Conservation (phyloP, 129 eudicot species). For the Artemisia tridentata region DNA sequence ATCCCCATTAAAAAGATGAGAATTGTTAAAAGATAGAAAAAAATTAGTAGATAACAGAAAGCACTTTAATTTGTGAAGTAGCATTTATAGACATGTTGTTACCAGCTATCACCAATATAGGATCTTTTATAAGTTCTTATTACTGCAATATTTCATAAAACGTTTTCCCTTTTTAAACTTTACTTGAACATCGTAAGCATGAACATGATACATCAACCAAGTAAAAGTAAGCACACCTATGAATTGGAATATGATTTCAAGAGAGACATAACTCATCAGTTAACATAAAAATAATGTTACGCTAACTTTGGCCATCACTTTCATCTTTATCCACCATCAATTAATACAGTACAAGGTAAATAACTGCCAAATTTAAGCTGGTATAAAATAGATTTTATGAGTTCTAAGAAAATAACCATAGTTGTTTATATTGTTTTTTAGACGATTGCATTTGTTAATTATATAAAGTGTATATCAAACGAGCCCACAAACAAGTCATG, state of each 20-base stretch:
- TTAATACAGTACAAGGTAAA: background rate
- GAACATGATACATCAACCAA: no score
- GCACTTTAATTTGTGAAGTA: no score
- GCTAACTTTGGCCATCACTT: background rate
- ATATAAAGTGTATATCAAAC: background rate
- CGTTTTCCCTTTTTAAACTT: no score
- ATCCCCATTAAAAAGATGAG: background rate
- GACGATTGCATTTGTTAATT: background rate
- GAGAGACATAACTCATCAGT: no score
- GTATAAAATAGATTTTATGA: background rate
- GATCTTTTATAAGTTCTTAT: no score
- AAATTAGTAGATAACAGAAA: background rate
- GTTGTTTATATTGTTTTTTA: background rate
- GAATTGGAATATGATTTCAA: no score
- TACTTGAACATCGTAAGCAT: no score
- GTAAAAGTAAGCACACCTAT: no score
- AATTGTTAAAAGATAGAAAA: background rate
- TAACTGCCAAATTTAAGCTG: background rate
- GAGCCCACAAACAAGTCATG: background rate
- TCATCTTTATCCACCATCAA: background rate
- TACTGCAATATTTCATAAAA: no score
- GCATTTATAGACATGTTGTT: no score
- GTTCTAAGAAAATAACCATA: background rate
- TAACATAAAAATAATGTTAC: background rate
- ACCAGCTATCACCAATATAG: no score